Conservation (phyloP, 495 filamentous ascomycete genomes). For the Hypoxylon fuscum region DNA sequence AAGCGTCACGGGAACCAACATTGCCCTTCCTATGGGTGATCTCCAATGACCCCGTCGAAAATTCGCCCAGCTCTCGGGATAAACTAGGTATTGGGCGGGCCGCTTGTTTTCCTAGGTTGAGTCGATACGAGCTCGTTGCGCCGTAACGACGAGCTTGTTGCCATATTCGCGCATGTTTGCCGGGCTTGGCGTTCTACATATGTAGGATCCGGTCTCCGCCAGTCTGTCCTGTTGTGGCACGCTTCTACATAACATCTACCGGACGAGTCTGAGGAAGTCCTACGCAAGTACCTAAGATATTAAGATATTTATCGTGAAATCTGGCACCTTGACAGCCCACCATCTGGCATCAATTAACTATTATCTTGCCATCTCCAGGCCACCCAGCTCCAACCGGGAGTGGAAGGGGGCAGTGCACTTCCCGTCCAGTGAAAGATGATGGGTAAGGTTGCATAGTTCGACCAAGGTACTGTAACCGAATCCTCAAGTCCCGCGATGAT, state of each 20-base stretch:
- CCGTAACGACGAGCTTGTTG: constrained; percentile 13
- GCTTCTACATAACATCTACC: constrained; percentile 22
- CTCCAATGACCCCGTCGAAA: constrained; percentile 7
- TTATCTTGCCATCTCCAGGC: constrained; percentile 13
- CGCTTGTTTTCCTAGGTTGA: background rate
- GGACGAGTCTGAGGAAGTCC: constrained; percentile 21
- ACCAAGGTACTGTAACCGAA: constrained; percentile 30
- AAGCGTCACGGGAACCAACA: too few relatives aligned
- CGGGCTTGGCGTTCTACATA: constrained; percentile 29
- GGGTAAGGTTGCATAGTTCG: constrained; percentile 26
- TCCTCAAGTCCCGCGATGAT: constrained; percentile 32
- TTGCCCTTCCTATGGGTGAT: too few relatives aligned
- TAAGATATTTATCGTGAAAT: constrained; percentile 31
- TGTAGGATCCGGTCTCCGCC: constrained; percentile 2
- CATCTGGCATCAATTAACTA: constrained; percentile 1
- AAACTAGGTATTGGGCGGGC: background rate
- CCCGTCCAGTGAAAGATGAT: constrained; percentile 18
- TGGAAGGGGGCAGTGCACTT: constrained; percentile 32
- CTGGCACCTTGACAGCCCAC: constrained; percentile 6
- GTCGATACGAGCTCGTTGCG: constrained; percentile 17
- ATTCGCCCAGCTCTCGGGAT: constrained; percentile 12
- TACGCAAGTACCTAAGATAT: constrained; percentile 34
- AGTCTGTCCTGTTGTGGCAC: constrained; percentile 20
- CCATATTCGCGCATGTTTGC: constrained; percentile 21
- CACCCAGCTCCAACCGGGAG: constrained; percentile 11